A percentile compares a stretch with the other conserved stretches of the same genome.
Conservation (phyloP, 2,329 filamentous ascomycete genomes). For the Thielaviopsis cerberus region DNA sequence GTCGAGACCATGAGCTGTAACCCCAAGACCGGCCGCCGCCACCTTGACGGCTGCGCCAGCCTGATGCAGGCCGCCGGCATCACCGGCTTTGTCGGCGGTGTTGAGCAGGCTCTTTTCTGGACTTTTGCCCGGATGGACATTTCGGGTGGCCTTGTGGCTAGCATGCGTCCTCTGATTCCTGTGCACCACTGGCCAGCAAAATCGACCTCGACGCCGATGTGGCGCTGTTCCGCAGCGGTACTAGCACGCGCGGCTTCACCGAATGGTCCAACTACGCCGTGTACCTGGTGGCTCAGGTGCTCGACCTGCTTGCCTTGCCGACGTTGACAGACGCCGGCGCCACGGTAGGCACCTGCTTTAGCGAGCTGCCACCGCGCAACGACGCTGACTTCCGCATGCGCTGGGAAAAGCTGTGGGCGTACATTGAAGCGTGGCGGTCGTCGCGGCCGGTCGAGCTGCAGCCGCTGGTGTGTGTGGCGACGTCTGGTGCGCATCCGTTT, state of each 20-base stretch:
- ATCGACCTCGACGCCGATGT: constrained; percentile 18
- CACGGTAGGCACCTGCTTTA: constrained; percentile 6
- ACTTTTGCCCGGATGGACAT: constrained; percentile 37
- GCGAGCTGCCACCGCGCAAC: constrained; percentile 11
- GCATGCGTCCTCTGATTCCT: constrained; percentile 30
- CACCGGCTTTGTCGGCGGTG: constrained; percentile 30
- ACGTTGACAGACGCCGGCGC: constrained; percentile 12
- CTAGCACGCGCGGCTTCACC: constrained; percentile 19
- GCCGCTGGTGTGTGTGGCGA: constrained; percentile 20
- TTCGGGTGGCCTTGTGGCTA: constrained; percentile 33
- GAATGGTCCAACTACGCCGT: constrained; percentile 33
- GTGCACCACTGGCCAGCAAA: constrained; percentile 25
- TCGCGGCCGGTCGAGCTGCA: constrained; percentile 20
- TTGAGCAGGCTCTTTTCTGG: constrained; percentile 34
- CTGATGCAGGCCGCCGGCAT: constrained; percentile 31
- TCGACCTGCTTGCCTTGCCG: constrained; percentile 20
- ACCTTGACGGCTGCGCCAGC: constrained; percentile 33
- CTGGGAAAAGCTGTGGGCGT: constrained; percentile 23
- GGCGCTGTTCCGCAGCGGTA: constrained; percentile 19
- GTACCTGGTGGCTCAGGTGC: constrained; percentile 27
- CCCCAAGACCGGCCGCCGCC: constrained; percentile 30
- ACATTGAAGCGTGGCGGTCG: constrained; percentile 24
- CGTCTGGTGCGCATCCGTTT: constrained; percentile 28
- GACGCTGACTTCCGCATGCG: constrained; percentile 16
- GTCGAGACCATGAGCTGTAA: constrained; percentile 33